These are phyloP conservation scores for Lecanoromycetidae sp. DNA, from an alignment of 2,329 filamentous ascomycete species.

Conservation along the genomic window DNA sequence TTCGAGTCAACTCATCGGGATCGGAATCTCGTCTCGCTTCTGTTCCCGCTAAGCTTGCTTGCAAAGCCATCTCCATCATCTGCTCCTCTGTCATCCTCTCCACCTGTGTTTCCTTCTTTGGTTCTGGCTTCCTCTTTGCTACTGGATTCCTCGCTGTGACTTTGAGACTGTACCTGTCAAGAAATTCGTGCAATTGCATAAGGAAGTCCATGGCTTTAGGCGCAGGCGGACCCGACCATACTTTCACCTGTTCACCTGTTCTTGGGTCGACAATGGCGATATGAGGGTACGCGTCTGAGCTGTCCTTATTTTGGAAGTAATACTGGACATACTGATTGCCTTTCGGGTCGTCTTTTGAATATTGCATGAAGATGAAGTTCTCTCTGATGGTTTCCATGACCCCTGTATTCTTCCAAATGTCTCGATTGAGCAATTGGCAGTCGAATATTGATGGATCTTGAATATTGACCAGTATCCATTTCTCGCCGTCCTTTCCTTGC, in stretches of 20 bases:
- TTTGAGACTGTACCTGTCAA: conserved; percentile 90
- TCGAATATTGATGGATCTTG: conserved; percentile 90
- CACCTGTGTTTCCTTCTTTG: conserved; percentile 58
- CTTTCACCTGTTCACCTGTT: conserved; percentile 93
- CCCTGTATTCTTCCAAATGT: conserved; percentile 82
- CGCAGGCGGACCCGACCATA: conserved; percentile 78
- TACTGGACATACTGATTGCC: conserved; percentile 77
- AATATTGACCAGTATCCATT: conserved; percentile 92
- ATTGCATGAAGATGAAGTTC: conserved; percentile 93
- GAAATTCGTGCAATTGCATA: conserved; percentile 83
- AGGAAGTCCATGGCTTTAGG: conserved; percentile 69
- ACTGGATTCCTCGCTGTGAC: conserved; percentile 87
- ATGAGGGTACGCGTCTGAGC: conserved; percentile 83
- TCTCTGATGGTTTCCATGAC: conserved; percentile 73
- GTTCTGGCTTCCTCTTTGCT: conserved; percentile 60
- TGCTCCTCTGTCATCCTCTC: conserved; percentile 92
- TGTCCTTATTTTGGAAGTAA: conserved; percentile 72
- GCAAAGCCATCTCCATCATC: conserved; percentile 86
- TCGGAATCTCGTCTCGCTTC: conserved; percentile 49
- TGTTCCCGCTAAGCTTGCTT: conserved; percentile 64
- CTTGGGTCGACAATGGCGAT: conserved; percentile 91
- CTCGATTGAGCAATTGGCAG: conserved; percentile 85
- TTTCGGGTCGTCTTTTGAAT: conserved; percentile 69
- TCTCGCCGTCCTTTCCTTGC: conserved; percentile 73
- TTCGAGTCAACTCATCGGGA: conserved; percentile 77